Evolutionary conservation across 2,329 filamentous ascomycete species (phyloP), one percentile per base, ranked within the genome.

Genomic region (Aspergillus proliferans): DNA sequence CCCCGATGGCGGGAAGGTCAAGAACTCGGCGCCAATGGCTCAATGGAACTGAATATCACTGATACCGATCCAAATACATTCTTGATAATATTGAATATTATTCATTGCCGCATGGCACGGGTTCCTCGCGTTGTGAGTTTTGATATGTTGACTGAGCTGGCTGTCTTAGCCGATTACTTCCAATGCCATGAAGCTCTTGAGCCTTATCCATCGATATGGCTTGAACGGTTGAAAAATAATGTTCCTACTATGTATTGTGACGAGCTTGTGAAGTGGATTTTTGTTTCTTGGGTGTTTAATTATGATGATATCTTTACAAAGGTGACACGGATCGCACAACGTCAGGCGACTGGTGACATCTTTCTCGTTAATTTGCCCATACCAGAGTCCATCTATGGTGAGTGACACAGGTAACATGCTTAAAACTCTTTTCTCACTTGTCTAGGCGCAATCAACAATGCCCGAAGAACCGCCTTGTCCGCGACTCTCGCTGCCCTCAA

Each of bases 171-270:
- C 12, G 49, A 51, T 15, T 51, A 45, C 24, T 47, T 48, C 21
- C 33, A 51, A 39, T 51, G 45, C 36, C 46, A 30, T 6, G 46
- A 51, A 33, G 24, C 34, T 6, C 12, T 51, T 19, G 26, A 43
- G 9, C 36, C 24, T 22, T 15, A 33, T 39, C 18, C 30, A 15
- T 12, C 5, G 15, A 21, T 15, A 28, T 38, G 48, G 45, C 41
- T 47, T 2, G 26, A 21, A 14, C 4, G 3, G 5, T n/a, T 46
- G 30, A 39, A 26, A 19, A 21, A 8, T 2, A n/a, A n/a, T 26
- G 12, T 46, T 9, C 44, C 28, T 9, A 14, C 10, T n/a, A 8
- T 9, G 7, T 22, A 38, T 4, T 38, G 4, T 38, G 1, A 9
- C 2, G 15, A 26, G 0, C 10, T 22, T 22, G 15, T 34, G 7